Base-by-base conservation (phyloP, 495 filamentous ascomycete species). In the Neurospora discreta region DNA sequence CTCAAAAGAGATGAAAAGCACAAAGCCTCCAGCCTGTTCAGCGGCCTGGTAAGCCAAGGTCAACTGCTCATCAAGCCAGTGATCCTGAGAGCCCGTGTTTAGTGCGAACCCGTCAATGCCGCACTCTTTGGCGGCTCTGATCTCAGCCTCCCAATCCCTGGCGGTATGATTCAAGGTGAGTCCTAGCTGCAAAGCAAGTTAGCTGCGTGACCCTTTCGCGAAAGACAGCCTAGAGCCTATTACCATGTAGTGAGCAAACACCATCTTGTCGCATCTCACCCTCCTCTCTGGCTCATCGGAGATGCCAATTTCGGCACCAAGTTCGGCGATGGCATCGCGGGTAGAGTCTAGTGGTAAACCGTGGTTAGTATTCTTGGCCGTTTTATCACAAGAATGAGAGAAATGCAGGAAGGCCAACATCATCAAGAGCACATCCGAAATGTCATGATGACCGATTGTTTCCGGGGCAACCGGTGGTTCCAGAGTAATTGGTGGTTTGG, bases 61-160 rank as follows among this genome's bases (percentile, higher is more conserved):
- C 3, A 90, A 77, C 69, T 87, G 85, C 10, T 72, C 74, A n/a
- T 81, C 80, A 15, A 83, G 87, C 76, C 84, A 86, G 0, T 77
- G 75, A 70, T 90, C 87, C 10, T 75, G 80, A 5, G 84, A 83
- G 0, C 84, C 91, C 58, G 92, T 84, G 71, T 93, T 93, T 39
- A 93, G 76, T 0, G 88, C 91, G 75, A 93, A 93, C 3, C 88
- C 91, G 75, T 93, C 91, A 68, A 93, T 91, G 42, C 88, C 85
- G 0, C 87, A 84, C 16, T 83, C 83, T 73, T 88, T 85, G 10
- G 91, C 91, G 11, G 84, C 78, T 9, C 75, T 77, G 60, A 93
- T 90, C 69, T 93, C 90, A 8, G 79, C 80, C 44, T 82, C 79
- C 87, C 89, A 92, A 40, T 90, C 83, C 16, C 81, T 79, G 1